Conservation (phyloP, 768 basidiomycete genomes). For the Calvatia gigantea region DNA sequence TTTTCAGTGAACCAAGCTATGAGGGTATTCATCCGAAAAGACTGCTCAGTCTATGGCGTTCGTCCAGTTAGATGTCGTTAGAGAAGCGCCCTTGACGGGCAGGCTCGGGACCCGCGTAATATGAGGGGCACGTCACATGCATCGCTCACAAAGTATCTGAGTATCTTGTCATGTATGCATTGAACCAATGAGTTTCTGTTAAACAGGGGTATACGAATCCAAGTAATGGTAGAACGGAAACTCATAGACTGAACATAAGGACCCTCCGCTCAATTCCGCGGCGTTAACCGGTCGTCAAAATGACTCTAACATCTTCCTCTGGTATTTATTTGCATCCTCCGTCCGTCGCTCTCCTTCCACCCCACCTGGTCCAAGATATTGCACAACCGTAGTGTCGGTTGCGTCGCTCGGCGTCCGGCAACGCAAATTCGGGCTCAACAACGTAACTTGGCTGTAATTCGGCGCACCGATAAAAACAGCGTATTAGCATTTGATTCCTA, state of each 20-base stretch:
- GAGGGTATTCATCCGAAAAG: not conserved
- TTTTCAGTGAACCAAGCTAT: not conserved
- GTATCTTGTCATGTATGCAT: too few relatives aligned
- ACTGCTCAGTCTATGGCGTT: too few relatives aligned
- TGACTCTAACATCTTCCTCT: constrained; percentile 5
- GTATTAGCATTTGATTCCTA: not conserved
- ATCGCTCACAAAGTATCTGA: too few relatives aligned
- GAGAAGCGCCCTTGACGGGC: too few relatives aligned
- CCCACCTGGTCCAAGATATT: not conserved
- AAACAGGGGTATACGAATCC: too few relatives aligned
- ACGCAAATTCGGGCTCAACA: not conserved
- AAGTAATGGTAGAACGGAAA: too few relatives aligned
- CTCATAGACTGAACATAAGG: too few relatives aligned
- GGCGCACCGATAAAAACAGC: not conserved
- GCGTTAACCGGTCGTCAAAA: not conserved
- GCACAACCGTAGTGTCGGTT: not conserved
- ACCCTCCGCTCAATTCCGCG: too few relatives aligned
- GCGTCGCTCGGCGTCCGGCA: not conserved
- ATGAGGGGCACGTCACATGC: too few relatives aligned
- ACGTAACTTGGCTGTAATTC: not conserved
- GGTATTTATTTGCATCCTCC: not conserved
- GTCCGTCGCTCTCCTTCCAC: not conserved
- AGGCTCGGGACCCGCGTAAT: too few relatives aligned
- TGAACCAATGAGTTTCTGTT: too few relatives aligned
- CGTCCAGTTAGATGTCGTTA: too few relatives aligned